Conservation (phyloP, 2,329 filamentous ascomycete genomes). For the Alternaria arbusti region DNA sequence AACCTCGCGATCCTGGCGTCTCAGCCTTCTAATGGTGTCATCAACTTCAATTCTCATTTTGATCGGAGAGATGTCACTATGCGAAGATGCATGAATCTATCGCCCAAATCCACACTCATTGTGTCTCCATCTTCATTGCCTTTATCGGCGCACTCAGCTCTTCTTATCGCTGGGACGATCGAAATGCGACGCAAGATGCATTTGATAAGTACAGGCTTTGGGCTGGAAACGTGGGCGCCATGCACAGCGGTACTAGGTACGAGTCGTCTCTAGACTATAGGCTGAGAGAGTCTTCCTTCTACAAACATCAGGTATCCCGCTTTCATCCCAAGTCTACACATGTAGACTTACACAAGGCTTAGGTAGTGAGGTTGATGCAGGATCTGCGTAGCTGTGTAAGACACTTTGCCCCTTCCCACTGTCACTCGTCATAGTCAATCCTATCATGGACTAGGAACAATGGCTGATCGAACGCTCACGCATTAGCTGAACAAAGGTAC, state of each 20-base stretch:
- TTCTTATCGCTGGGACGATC: not conserved
- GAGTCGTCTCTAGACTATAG: not conserved
- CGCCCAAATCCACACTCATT: not conserved
- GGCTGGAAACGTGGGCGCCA: not conserved
- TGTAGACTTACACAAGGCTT: not conserved
- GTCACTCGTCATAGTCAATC: too few species aligned
- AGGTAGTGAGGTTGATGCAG: not conserved
- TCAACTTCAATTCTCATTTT: not conserved
- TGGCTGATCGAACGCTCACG: too few species aligned
- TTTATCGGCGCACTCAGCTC: not conserved
- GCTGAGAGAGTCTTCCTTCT: not conserved
- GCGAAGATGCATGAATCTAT: not conserved
- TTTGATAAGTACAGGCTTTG: not conserved
- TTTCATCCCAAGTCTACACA: not conserved
- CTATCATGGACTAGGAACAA: too few species aligned
- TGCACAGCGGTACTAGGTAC: not conserved
- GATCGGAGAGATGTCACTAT: not conserved
- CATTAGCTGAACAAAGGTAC: not conserved
- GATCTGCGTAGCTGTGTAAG: not conserved
- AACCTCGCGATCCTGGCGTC: too few species aligned
- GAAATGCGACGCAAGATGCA: rapidly evolving
- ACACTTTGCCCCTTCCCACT: not conserved
- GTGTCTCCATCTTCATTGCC: not conserved
- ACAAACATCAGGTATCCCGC: not conserved
- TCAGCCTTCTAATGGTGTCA: too few species aligned